Evolutionary conservation across 495 filamentous ascomycete species (phyloP).

Genomic region (Aspergillus taichungensis): DNA sequence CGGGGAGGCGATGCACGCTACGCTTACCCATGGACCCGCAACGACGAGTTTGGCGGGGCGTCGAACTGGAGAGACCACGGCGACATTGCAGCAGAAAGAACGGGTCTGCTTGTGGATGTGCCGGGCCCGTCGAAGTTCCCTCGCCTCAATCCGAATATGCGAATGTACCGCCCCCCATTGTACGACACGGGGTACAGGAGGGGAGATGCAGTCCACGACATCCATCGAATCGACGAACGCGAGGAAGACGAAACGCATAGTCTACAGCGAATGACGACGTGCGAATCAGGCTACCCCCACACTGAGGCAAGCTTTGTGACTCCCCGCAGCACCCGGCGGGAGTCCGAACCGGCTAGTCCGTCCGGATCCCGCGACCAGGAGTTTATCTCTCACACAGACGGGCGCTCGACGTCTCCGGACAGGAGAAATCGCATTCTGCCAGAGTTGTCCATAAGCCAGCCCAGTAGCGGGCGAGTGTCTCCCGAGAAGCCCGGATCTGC

Average conservation of each 20-base stretch:
- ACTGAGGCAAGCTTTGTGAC: constrained; percentile 19
- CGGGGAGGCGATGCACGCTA: constrained; percentile 13
- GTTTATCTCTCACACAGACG: too few relatives aligned
- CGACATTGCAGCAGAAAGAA: constrained; percentile 39
- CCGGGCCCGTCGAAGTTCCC: constrained; percentile 46
- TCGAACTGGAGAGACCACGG: constrained; percentile 22
- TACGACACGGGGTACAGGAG: constrained; percentile 38
- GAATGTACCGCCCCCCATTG: constrained; percentile 17
- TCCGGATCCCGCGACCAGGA: too few relatives aligned
- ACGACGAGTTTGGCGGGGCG: constrained; percentile 16
- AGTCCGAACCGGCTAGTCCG: not conserved
- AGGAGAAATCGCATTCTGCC: constrained; percentile 49
- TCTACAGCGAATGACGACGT: constrained; percentile 2
- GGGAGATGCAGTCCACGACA: constrained; percentile 40
- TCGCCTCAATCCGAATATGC: constrained; percentile 14
- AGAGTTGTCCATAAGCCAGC: constrained; percentile 42
- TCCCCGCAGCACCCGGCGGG: constrained; percentile 22
- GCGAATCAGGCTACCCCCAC: constrained; percentile 22
- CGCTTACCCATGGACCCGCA: constrained; percentile 32
- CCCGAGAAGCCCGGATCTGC: constrained; percentile 14
- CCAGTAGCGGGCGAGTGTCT: constrained; percentile 20
- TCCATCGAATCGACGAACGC: constrained; percentile 60
- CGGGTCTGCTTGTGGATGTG: constrained; percentile 46
- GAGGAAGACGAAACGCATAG: constrained; percentile 52
- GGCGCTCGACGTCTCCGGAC: constrained; percentile 25